phyloP scores from a whole-genome alignment of 257 asterid genomes.

The Nicotiana otophora region DNA sequence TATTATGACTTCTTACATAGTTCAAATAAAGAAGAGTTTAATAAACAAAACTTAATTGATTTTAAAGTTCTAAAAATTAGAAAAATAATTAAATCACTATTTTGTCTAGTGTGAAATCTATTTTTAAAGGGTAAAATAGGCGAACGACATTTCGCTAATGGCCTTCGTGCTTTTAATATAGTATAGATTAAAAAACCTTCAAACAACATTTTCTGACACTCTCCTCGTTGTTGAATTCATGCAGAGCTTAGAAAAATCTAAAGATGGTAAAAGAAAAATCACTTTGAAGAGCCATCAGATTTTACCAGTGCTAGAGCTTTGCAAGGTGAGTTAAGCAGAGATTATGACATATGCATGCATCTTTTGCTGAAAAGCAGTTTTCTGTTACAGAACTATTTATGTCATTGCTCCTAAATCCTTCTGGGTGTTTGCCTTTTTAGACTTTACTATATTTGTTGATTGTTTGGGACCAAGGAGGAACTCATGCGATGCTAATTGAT shows the following conservation, averaged over 20 bases:
- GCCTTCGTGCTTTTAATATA: too few relatives aligned
- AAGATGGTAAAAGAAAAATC: conserved; percentile 67
- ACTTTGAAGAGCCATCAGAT: conserved; percentile 72
- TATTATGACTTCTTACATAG: too few relatives aligned
- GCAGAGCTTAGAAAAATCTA: conserved; percentile 79
- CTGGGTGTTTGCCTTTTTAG: background rate
- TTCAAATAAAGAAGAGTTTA: too few relatives aligned
- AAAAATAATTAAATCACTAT: too few relatives aligned
- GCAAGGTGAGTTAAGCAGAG: conserved; percentile 51
- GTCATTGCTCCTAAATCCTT: background rate
- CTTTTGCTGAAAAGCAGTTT: background rate
- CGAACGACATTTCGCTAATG: too few relatives aligned
- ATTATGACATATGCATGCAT: background rate
- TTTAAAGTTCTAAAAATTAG: too few relatives aligned
- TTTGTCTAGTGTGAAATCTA: too few relatives aligned
- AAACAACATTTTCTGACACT: background rate
- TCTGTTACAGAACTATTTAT: background rate
- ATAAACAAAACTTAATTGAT: too few relatives aligned
- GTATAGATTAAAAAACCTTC: background rate
- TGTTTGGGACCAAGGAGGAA: background rate
- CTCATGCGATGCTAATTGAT: background rate
- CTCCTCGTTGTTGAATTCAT: conserved; percentile 15
- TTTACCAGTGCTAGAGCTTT: conserved; percentile 75
- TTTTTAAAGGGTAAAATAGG: too few relatives aligned
- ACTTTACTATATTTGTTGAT: background rate